Base-by-base conservation (phyloP, 441 rosid genomes). In the Hypseocharis bilobata region DNA sequence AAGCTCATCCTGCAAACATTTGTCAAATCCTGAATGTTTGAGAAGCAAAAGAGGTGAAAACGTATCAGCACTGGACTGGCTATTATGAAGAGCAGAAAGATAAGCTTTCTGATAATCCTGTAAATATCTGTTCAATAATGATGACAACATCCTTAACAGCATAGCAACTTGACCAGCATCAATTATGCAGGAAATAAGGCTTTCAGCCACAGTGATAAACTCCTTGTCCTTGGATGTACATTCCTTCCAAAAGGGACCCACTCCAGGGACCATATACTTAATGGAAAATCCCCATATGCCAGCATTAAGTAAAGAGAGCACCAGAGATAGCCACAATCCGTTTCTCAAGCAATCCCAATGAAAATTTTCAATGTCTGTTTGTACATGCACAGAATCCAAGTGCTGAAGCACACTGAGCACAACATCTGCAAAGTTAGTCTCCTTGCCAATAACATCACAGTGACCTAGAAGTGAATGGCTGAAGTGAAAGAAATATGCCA, bases 271-370 rank as follows among this genome's bases (percentile, higher is more conserved):
- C 64, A 69, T 71, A 13, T 79, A 73, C 80, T 79, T 82, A 20
- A 73, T 67, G 74, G 85, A 77, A 68, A 82, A 80, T 63, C 79
- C 79, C 72, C 73, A 67, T 45, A 89, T 59, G 70, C 99, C 99
- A 62, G 76, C 77, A 77, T 84, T 78, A 19, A 92, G 74, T 61
- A 83, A 80, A 67, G 89, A 83, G 67, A 96, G 84, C 60, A 83
- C 80, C 72, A 87, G 75, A 72, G 92, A 88, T 76, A 92, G 76
- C 96, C 97, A 91, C 62, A 83, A 74, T 56, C 94, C 98, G 79
- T 78, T 82, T 70, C 91, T 86, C 68, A 89, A 81, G 74, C 87
- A 92, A 79, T 86, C 92, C 98, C 98, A 92, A 60, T 92, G 95
- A 69, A 85, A 73, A 65, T 80, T 86, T 69, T 83, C 81, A 71